Evolutionary conservation across 805 yeast species (phyloP).

Genomic region (Pichia cephalocereana): DNA sequence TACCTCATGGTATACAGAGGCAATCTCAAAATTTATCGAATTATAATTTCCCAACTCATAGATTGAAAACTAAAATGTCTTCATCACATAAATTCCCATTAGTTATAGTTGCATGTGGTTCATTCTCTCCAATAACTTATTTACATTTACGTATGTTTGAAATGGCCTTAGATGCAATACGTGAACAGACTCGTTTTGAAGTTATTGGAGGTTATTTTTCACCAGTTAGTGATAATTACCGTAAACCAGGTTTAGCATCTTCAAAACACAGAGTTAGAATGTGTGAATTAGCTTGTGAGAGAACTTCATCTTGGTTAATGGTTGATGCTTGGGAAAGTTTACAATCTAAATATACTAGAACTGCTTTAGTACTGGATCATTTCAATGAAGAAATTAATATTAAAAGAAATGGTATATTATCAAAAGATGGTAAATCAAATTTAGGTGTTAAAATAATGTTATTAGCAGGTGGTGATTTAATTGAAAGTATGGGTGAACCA

Average conservation of each 20-base stretch:
- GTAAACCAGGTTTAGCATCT: slow-evolving; percentile 86
- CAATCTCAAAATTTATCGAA: slow-evolving; percentile 66
- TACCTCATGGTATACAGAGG: slow-evolving; percentile 86
- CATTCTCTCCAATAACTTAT: slow-evolving; percentile 93
- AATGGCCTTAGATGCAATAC: slow-evolving; percentile 91
- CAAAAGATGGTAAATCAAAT: slow-evolving; percentile 43
- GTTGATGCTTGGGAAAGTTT: slow-evolving; percentile 99
- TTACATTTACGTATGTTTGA: slow-evolving; percentile 95
- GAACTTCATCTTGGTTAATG: slow-evolving; percentile 96
- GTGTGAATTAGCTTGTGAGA: slow-evolving; percentile 97
- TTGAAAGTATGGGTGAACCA: slow-evolving; percentile 99
- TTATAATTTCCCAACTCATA: slow-evolving; percentile 81
- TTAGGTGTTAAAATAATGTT: slow-evolving; percentile 88
- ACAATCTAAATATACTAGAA: slow-evolving; percentile 84
- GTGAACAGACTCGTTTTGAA: slow-evolving; percentile 88
- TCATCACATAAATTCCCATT: slow-evolving; percentile 79
- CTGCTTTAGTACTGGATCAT: slow-evolving; percentile 93
- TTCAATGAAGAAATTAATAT: slow-evolving; percentile 92
- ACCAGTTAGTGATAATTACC: slow-evolving; percentile 89
- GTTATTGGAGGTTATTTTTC: slow-evolving; percentile 95
- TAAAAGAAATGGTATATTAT: slow-evolving; percentile 71
- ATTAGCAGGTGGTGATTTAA: slow-evolving; percentile 94
- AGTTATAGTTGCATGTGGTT: slow-evolving; percentile 95
- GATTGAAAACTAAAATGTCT: slow-evolving; percentile 59
- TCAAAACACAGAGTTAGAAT: slow-evolving; percentile 87